phyloP scores from a whole-genome alignment of 768 basidiomycete species.

The Mycena galericulata region DNA sequence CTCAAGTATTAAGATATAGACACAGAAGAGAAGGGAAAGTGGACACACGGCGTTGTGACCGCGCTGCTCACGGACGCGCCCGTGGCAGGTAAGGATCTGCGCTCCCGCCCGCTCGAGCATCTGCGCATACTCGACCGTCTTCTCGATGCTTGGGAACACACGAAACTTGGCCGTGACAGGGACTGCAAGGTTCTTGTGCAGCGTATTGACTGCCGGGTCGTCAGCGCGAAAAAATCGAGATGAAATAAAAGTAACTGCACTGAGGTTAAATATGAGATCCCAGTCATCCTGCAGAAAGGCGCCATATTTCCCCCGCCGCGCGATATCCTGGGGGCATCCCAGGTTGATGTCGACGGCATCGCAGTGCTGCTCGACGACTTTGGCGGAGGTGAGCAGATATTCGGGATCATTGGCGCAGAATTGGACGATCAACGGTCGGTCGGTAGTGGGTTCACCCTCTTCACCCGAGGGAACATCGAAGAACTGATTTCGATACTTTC shows the following conservation, averaged over 20 bases:
- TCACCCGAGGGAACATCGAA: slow-evolving; percentile 81
- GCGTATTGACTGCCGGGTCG: slow-evolving; percentile 73
- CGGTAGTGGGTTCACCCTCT: slow-evolving; percentile 80
- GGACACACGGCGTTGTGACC: slow-evolving; percentile 78
- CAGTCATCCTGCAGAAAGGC: slow-evolving; percentile 95
- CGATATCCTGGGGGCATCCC: slow-evolving; percentile 97
- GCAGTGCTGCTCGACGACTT: slow-evolving; percentile 79
- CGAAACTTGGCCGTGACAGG: slow-evolving; percentile 98
- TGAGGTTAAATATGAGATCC: slow-evolving; percentile 86
- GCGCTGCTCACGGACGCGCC: slow-evolving; percentile 90
- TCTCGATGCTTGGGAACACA: slow-evolving; percentile 85
- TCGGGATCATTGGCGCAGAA: slow-evolving; percentile 94
- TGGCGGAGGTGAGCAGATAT: slow-evolving; percentile 81
- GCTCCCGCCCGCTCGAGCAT: slow-evolving; percentile 97
- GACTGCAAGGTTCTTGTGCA: slow-evolving; percentile 86
- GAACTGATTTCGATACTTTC: slow-evolving; percentile 68
- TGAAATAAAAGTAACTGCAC: slow-evolving; percentile 48
- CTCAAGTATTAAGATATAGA: neutral
- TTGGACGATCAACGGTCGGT: slow-evolving; percentile 91
- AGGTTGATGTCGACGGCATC: slow-evolving; percentile 97
- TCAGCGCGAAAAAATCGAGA: neutral
- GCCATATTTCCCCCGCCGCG: slow-evolving; percentile 87
- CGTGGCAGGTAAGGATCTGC: slow-evolving; percentile 95
- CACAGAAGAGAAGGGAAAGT: slow-evolving; percentile 3
- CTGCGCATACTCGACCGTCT: slow-evolving; percentile 93